Evolutionary conservation across 2,329 filamentous ascomycete species (phyloP), one percentile per base, ranked within the genome.

Genomic region (Emmonsiellopsis sp.): DNA sequence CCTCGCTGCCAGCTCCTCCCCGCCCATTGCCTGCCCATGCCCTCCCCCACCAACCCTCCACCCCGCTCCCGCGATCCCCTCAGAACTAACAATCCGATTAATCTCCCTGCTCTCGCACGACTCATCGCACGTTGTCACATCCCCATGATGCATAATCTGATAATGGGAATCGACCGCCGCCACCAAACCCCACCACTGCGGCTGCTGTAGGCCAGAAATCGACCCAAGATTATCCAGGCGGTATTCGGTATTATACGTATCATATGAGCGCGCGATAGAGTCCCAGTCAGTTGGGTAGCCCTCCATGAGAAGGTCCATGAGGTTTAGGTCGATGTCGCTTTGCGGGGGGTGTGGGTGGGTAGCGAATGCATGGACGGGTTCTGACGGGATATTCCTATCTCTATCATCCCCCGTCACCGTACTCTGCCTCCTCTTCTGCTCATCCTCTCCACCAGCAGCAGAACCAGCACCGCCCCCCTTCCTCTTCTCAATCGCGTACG

Each of bases 401-500:
- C 21, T 27, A 27, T 27, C 21, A 1, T 27, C 21, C 21, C 21
- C 21, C 21, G 21, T 27, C 21, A 5, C 21, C 21, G 21, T 5
- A 27, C 21, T 33, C 27, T 37, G 48, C 39, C 70, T 55, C 63
- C 60, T 48, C 66, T 65, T 51, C 63, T 65, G 48, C 65, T 66
- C 56, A 53, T 73, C 73, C 5, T 70, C 68, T 6, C 31, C 44
- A 36, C 13, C 45, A 27, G 4, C n/a, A 14, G 11, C 43, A 17
- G 21, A 27, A 27, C 14, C 10, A 1, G 60, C 31, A 37, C 65
- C 65, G 3, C 72, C 72, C 9, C 73, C 73, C 57, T 77, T 80
- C 42, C 79, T 71, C 1, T 76, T 78, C 62, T 79, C 77, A 33
- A 80, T 75, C 1, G 79, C 79, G 63, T 82, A 82, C 60, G 77